Evolutionary conservation across 1,284 basidiomycete species (phyloP), one percentile per base, ranked within the genome.

Genomic region (Violaceomyces palustris): DNA sequence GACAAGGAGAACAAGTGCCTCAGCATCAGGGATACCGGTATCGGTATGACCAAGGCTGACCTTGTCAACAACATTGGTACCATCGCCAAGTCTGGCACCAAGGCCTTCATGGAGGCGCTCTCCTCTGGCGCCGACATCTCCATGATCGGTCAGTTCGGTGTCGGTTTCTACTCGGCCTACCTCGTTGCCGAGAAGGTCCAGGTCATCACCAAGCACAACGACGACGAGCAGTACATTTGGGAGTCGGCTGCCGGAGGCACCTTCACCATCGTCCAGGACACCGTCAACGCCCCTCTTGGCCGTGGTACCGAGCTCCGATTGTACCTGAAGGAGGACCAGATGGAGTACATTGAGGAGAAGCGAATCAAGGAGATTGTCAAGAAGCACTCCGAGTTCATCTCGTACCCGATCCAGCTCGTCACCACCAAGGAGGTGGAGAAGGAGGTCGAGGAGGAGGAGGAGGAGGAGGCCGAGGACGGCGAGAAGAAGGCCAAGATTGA

Each of bases 301-400:
- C 93, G 94, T 74, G 94, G 93, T 78, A 87, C 88, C 47, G 88
- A 93, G 77, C 83, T 98, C 75, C 88, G 88, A 68, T 85, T 99
- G 60, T 90, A 79, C 82, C 80, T 99, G 76, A 98, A 98, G 82
- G 94, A 98, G 76, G 93, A 99, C 77, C 91, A 96, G 79, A 83
- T 87, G 63, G 94, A 98, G 78, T 98, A 97, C 80, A 83, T 97
- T 48, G 93, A 98, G 80, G 94, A 98, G 83, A 96, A 96, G 83
- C 85, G 84, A 77, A 91, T 98, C 83, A 93, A 93, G 80, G 94
- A 98, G 69, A 90, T 94, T 64, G 93, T 99, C 77, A 98, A 98
- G 84, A 98, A 98, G 83, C 94, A 99, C 83, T 98, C 94, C 73
- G 93, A 98, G 79, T 98, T 98, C 81, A 99, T 98, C 79, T 97